These are phyloP conservation scores for Moesziomyces globuligerus DNA, from an alignment of 1,284 basidiomycete genomes.

Conservation along the genomic window DNA sequence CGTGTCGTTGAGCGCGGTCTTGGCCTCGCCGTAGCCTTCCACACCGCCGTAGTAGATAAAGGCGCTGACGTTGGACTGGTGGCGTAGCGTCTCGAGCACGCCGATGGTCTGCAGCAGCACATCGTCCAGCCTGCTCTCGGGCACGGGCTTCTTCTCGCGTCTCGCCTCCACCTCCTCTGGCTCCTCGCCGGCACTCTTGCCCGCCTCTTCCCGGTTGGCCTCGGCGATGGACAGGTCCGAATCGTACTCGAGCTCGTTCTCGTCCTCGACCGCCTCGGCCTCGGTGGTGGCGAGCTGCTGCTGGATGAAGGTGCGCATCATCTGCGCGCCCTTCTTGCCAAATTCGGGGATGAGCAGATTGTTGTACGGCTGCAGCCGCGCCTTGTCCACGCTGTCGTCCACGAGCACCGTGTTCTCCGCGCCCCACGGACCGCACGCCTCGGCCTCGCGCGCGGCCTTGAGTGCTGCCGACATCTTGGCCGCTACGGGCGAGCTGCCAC, in stretches of 20 bases:
- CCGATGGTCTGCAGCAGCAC: conserved; percentile 62
- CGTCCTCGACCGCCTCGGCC: conserved; percentile 3
- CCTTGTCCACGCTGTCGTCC: conserved; percentile 83
- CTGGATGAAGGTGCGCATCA: conserved; percentile 25
- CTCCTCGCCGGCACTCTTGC: neutral
- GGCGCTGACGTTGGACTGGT: conserved; percentile 50
- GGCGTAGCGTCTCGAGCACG: conserved; percentile 55
- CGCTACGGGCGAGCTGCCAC: too few relatives aligned
- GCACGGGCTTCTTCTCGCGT: conserved; percentile 25
- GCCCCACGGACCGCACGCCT: conserved; percentile 68
- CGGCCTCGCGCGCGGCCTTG: conserved; percentile 12
- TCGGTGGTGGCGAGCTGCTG: conserved; percentile 8
- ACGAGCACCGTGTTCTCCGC: conserved; percentile 80
- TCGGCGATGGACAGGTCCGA: conserved; percentile 26
- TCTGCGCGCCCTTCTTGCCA: conserved; percentile 24
- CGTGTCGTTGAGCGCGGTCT: conserved; percentile 9
- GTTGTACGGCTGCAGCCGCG: conserved; percentile 76
- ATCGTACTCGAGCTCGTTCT: conserved; percentile 29
- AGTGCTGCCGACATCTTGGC: conserved; percentile 12
- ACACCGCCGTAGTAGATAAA: conserved; percentile 53
- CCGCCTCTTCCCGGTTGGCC: neutral
- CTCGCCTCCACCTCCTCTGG: neutral
- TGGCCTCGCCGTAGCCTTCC: conserved; percentile 22
- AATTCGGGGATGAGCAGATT: conserved; percentile 61
- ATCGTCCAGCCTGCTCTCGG: conserved; percentile 46